A percentile compares a stretch with the other conserved stretches of the same genome.
phyloP scores from a whole-genome alignment of 139 green algal genomes.

The Coelastrella sp. region DNA sequence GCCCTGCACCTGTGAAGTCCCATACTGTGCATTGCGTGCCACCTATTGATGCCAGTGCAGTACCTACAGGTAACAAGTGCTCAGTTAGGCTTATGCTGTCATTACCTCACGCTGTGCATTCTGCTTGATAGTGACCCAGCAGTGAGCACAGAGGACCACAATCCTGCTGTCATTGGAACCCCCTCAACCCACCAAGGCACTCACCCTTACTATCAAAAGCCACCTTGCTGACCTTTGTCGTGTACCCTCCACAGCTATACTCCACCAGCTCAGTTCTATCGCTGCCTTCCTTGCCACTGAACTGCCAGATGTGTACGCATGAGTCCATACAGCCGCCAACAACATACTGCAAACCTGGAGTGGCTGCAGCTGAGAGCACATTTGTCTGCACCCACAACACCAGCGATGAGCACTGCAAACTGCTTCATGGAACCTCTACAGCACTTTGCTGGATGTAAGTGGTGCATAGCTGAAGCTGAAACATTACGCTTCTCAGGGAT shows the following conservation, averaged over 20 bases:
- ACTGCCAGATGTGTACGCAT: constrained; percentile 39
- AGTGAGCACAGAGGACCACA: too few species aligned
- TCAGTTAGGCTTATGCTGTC: too few species aligned
- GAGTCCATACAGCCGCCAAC: constrained; percentile 46
- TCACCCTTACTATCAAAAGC: constrained; percentile 1
- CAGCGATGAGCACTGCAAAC: not conserved
- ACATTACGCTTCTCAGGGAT: too few species aligned
- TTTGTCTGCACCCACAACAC: constrained; percentile 10
- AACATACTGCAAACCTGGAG: constrained; percentile 7
- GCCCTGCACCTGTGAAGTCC: constrained; percentile 35
- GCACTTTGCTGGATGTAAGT: not conserved
- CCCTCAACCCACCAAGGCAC: too few species aligned
- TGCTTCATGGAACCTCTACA: not conserved
- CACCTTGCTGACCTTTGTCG: constrained; percentile 3
- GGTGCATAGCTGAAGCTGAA: not conserved
- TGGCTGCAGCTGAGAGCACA: constrained; percentile 15
- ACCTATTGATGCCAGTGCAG: constrained; percentile 16
- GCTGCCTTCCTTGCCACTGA: not conserved
- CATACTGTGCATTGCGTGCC: constrained; percentile 27
- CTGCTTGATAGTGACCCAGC: too few species aligned
- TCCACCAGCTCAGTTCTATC: not conserved
- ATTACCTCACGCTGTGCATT: too few species aligned
- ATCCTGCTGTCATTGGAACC: too few species aligned
- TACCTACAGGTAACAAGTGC: too few species aligned
- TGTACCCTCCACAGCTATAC: constrained; percentile 32